phyloP scores from a whole-genome alignment of 805 yeast species.

The Saturnispora gosingensis region DNA sequence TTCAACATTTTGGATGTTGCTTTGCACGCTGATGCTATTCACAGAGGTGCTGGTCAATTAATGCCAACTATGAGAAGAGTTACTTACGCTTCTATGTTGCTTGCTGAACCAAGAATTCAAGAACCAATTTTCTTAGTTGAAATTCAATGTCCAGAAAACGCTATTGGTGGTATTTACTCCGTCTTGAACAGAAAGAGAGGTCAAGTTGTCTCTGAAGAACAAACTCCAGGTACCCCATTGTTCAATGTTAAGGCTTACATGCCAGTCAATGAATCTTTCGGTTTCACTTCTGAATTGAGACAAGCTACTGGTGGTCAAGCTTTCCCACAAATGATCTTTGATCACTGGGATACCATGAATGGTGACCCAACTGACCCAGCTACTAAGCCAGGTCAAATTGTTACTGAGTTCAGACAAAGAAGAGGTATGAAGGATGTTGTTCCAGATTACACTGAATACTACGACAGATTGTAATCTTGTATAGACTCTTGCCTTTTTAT shows the following conservation, averaged over 20 bases:
- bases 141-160: conserved; percentile 98
- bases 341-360: conserved; percentile 88
- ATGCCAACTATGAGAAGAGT: conserved; percentile 99
- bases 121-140: conserved; percentile 99
- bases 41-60: conserved; percentile 99
- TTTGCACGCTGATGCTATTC: conserved; percentile 99
- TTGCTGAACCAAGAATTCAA: conserved; percentile 98
- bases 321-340: conserved; percentile 99
- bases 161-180: conserved; percentile 99
- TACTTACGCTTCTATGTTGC: conserved; percentile 94
- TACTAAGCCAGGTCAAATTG: conserved; percentile 54
- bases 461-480: conserved; percentile 66
- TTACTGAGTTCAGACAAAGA: conserved; percentile 70
- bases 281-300: conserved; percentile 99
- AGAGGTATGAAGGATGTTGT: conserved; percentile 94
- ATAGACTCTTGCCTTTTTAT: not conserved
- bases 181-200: conserved; percentile 99
- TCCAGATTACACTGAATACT: conserved; percentile 99
- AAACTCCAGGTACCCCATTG: conserved; percentile 99
- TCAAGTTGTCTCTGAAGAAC: conserved; percentile 98
- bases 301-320: conserved; percentile 99
- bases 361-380: conserved; percentile 92
- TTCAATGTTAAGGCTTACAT: conserved; percentile 99
- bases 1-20: conserved; percentile 98
- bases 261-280: conserved; percentile 99